These are phyloP conservation scores for Kregervanrija delftensis DNA, from an alignment of 805 yeast genomes.

Conservation along the genomic window DNA sequence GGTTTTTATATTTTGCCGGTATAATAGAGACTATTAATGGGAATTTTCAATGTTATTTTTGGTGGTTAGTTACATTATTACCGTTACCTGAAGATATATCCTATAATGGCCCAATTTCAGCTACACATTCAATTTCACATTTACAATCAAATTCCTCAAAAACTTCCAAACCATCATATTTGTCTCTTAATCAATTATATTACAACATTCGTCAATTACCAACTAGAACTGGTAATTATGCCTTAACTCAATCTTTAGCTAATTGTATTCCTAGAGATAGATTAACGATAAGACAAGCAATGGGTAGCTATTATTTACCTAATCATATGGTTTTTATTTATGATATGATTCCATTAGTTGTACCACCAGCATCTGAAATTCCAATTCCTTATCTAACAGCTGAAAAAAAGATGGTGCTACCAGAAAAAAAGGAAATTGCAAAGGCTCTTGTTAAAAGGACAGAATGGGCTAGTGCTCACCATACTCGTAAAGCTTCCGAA, in stretches of 20 bases:
- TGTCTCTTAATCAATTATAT: background rate
- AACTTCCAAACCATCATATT: background rate
- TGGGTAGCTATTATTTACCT: conserved; percentile 23
- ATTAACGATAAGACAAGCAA: conserved; percentile 8
- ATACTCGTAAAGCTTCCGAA: conserved; percentile 36
- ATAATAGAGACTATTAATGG: background rate
- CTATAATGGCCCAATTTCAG: conserved; percentile 1
- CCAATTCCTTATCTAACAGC: conserved; percentile 38
- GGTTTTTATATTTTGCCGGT: background rate
- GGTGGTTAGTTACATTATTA: conserved; percentile 14
- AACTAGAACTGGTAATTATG: conserved; percentile 9
- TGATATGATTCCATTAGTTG: conserved; percentile 22
- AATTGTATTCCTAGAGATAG: conserved; percentile 17
- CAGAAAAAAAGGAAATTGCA: conserved; percentile 30
- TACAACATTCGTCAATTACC: conserved; percentile 8
- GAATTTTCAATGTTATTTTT: conserved; percentile 6
- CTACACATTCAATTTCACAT: background rate
- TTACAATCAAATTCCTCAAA: background rate
- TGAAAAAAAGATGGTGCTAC: conserved; percentile 33
- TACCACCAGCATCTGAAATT: conserved; percentile 34
- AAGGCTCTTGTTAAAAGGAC: conserved; percentile 27
- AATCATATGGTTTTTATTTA: conserved; percentile 27
- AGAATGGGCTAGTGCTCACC: conserved; percentile 33
- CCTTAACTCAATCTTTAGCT: conserved; percentile 14
- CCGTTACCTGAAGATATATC: conserved; percentile 7